Percentiles rank a stretch among this genome's conserved stretches.
phyloP scores from a whole-genome alignment of 148 eudicot species.

The Arctostaphylos glauca region DNA sequence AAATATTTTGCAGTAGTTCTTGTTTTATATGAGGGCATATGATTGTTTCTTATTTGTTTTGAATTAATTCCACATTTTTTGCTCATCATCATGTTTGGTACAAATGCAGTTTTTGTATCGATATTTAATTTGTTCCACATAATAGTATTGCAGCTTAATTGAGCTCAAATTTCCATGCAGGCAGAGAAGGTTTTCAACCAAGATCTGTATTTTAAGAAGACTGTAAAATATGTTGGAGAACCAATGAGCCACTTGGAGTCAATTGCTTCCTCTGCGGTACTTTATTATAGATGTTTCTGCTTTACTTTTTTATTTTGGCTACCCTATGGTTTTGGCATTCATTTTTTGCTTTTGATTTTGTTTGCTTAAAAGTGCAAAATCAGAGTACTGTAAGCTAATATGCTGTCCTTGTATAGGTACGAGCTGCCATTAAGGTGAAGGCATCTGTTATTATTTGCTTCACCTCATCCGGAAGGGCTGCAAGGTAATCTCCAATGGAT shows the following conservation, averaged over 20 bases:
- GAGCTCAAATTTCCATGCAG: conserved; percentile 37
- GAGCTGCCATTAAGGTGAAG: conserved; percentile 93
- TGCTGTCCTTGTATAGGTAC: conserved; percentile 45
- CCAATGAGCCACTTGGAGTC: conserved; percentile 88
- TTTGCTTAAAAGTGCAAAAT: background rate
- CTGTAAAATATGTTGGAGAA: conserved; percentile 73
- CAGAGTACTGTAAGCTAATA: background rate
- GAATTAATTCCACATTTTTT: background rate
- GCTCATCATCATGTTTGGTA: background rate
- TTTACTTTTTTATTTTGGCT: background rate
- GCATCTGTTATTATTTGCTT: conserved; percentile 96
- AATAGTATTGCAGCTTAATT: background rate
- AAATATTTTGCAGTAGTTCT: background rate
- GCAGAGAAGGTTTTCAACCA: conserved; percentile 90
- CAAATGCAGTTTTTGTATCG: background rate
- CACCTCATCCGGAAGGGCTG: conserved; percentile 97
- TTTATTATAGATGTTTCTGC: conserved; percentile 7
- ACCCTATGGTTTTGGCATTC: background rate
- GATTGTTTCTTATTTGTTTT: background rate
- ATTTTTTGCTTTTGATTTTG: background rate
- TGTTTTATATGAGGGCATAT: background rate
- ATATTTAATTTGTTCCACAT: background rate
- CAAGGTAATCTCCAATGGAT: conserved; percentile 49
- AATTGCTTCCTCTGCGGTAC: conserved; percentile 92
- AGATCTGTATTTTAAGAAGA: conserved; percentile 72